Evolutionary conservation across 768 basidiomycete species (phyloP), one percentile per base, ranked within the genome.

Genomic region (Dioszegia crocea): DNA sequence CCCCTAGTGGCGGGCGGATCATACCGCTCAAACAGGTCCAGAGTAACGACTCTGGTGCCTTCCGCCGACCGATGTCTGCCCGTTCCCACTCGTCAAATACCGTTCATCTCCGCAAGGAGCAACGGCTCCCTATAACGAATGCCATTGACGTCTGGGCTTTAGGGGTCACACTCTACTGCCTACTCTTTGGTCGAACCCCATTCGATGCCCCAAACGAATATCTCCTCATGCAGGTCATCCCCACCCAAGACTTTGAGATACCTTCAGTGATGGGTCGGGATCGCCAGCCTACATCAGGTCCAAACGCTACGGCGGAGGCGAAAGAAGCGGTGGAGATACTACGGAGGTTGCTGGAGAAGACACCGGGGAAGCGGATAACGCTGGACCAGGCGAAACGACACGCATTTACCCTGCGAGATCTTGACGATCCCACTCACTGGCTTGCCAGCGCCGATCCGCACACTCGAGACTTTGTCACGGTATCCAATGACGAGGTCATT

Each of bases 121-220:
- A 31, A 21, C 66, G 77, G 27, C 70, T 76, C 26, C 82, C 83
- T 2, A 87, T 96, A 51, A 91, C 91, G 39, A 91, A 92, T 75
- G 86, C 91, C 3, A 94, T 98, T 73, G 96, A 99, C 71, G 84
- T 99, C 31, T 99, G 96, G 96, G 94, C 96, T 0, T 83, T 99
- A 2, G 96, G 96, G 23, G 88, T 97, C 29, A 99, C 96, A 1
- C 80, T 97, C 4, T 98, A 91, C 78, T 94, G 92, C 73, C 83
- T 98, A 45, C 82, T 98, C 1, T 97, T 94, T 64, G 96, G 91
- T 10, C 80, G 79, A 56, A 84, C 87, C 1, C 94, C 94, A 1
- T 98, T 92, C 77, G 79, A 80, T 29, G 82, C 82, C 0, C 75
- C 79, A n/a, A 83, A 80, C 43, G 89, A 92, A 77, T 96, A 84